Evolutionary conservation across 2,329 filamentous ascomycete species (phyloP), one percentile per base, ranked within the genome.

Genomic region (Talaromyces sp.): DNA sequence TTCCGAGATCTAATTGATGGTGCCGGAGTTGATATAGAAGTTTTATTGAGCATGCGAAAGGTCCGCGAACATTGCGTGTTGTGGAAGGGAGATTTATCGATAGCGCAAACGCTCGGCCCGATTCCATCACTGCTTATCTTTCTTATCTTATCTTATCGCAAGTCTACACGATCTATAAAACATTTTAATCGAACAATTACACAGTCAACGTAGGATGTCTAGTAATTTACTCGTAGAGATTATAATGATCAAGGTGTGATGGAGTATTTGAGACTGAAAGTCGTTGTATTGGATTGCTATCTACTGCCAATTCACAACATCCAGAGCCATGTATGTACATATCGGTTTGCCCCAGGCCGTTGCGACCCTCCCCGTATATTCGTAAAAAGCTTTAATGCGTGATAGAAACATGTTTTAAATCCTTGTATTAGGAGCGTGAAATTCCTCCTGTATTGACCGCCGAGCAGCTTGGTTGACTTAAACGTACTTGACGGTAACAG

Each of bases 401-500:
- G 49, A 31, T 53, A 15, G n/a, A 31, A 31, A 31, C 15, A 53
- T n/a, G 15, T 10, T 11, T 7, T 15, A 3, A 53, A 7, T n/a
- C 27, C 3, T 31, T n/a, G 7, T 54, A 3, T 22, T 1, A n/a
- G 1, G 29, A 19, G 36, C n/a, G n/a, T 22, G 29, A 7, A 10
- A 10, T 11, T 15, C 5, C 51, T 22, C 7, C 17, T 19, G 27
- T 11, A 6, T 19, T 53, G 49, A 53, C 4, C 29, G 2, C 10
- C 11, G 27, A 29, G 15, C 7, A n/a, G 3, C 6, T 31, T 17
- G 49, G 3, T 13, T 6, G 22, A 4, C 7, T 49, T 54, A 65
- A 29, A 47, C 34, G 38, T 66, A 66, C 45, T 40, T 54, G 36
- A 66, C 65, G 15, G 51, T 63, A 29, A 63, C 65, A 25, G 60